Evolutionary conservation across 371 early-diverging fungal genomes (phyloP).

Genomic region (Capillidium heterosporum): DNA sequence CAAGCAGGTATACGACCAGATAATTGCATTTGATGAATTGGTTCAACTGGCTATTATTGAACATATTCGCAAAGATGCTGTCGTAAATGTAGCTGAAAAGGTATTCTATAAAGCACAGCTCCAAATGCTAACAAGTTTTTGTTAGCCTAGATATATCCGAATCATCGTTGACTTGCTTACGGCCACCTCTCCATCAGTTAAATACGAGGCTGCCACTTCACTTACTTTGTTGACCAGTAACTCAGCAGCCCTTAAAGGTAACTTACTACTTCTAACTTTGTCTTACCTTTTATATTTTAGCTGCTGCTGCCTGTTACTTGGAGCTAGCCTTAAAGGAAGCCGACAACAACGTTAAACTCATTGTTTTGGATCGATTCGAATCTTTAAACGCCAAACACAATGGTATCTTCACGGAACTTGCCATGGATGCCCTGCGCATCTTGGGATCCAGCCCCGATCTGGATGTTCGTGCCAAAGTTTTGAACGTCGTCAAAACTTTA

Average conservation of each 20-base stretch:
- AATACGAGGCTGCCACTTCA: conserved; percentile 91
- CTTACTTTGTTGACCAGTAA: conserved; percentile 71
- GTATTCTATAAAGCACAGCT: conserved; percentile 14
- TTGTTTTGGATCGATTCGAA: conserved; percentile 78
- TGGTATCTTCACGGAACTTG: conserved; percentile 68
- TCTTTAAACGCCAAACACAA: conserved; percentile 73
- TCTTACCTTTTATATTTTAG: conserved; percentile 14
- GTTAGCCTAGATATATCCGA: conserved; percentile 34
- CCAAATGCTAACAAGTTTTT: neutral
- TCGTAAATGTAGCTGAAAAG: conserved; percentile 58
- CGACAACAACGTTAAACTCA: conserved; percentile 94
- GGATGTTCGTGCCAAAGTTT: conserved; percentile 79
- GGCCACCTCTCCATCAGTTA: conserved; percentile 68
- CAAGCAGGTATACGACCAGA: conserved; percentile 43
- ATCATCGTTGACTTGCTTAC: conserved; percentile 70
- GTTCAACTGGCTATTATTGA: conserved; percentile 87
- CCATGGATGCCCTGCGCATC: conserved; percentile 84
- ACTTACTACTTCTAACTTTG: neutral
- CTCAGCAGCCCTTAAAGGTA: conserved; percentile 76
- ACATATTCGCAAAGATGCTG: conserved; percentile 80
- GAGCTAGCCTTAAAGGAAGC: conserved; percentile 78
- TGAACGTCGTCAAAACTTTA: conserved; percentile 75
- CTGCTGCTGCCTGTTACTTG: conserved; percentile 79
- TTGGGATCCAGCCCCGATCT: conserved; percentile 72
- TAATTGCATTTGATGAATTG: conserved; percentile 69